Conservation (phyloP, 73 alveolate species). For the Durusdinium trenchii region DNA sequence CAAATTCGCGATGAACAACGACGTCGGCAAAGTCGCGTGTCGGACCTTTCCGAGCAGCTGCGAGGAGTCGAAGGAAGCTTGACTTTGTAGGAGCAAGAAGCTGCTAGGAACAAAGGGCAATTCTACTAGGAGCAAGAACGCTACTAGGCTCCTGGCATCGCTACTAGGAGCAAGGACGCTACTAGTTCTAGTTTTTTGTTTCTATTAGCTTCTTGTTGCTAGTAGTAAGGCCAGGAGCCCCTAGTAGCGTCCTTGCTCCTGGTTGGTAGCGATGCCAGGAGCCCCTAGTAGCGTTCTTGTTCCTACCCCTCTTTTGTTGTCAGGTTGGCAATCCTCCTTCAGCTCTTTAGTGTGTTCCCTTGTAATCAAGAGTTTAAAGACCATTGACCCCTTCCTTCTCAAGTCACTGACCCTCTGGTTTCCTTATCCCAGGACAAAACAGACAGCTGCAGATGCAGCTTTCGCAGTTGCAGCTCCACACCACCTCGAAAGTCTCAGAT, state of each 20-base stretch:
- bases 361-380: neutral
- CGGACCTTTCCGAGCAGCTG: constrained; percentile 64
- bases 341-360: neutral
- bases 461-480: constrained; percentile 55
- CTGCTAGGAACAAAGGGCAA: neutral
- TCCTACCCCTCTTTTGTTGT: neutral
- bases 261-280: too few relatives aligned
- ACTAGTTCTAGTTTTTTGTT: neutral
- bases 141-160: neutral
- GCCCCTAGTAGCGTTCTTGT: too few relatives aligned
- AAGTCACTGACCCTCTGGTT: neutral
- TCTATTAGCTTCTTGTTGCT: neutral
- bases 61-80: neutral
- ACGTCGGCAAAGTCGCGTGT: constrained; percentile 71
- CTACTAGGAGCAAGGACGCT: neutral
- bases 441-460: constrained; percentile 71
- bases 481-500: constrained; percentile 61
- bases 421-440: constrained; percentile 51
- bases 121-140: neutral
- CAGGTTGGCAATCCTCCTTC: neutral
- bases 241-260: too few relatives aligned
- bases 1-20: constrained; percentile 90
- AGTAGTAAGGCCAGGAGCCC: too few relatives aligned
- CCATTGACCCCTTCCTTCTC: neutral
- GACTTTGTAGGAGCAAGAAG: neutral